phyloP scores from a whole-genome alignment of 768 basidiomycete species.

The Auricularia heimuer region DNA sequence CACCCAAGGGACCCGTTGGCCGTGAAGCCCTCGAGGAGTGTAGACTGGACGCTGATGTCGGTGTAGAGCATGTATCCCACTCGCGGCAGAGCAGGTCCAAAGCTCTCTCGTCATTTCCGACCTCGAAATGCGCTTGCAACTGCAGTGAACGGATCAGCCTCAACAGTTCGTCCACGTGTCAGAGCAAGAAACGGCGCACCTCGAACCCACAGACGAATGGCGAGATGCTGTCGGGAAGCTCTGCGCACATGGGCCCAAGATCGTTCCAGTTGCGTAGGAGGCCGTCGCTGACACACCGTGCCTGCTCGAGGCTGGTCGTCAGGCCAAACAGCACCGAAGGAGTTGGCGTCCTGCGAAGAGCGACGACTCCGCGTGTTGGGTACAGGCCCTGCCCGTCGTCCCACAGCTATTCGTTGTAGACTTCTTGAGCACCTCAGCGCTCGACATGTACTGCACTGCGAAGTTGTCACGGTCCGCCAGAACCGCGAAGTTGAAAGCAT shows the following conservation, averaged over 20 bases:
- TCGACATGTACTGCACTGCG: conserved; percentile 29
- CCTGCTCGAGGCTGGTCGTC: conserved; percentile 31
- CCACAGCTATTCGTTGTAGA: conserved; percentile 48
- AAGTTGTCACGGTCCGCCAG: conserved; percentile 27
- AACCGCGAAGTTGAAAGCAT: conserved; percentile 34
- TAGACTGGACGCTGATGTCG: conserved; percentile 44
- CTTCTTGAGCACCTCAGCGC: conserved; percentile 40
- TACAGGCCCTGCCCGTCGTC: conserved; percentile 38
- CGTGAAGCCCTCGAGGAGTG: conserved; percentile 49
- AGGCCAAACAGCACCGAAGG: conserved; percentile 46
- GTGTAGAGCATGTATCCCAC: conserved; percentile 32
- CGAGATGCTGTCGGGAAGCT: conserved; percentile 47
- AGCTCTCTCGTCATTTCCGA: conserved; percentile 40
- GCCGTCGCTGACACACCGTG: conserved; percentile 8
- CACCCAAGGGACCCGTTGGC: conserved; percentile 39
- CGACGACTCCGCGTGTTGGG: conserved; percentile 42
- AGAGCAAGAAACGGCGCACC: conserved; percentile 16
- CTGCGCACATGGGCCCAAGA: conserved; percentile 42
- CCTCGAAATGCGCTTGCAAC: conserved; percentile 50
- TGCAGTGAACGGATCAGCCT: conserved; percentile 10
- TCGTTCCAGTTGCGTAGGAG: conserved; percentile 38
- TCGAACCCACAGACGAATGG: conserved; percentile 38
- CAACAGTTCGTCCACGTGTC: background rate
- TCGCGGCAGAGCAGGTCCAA: conserved; percentile 36
- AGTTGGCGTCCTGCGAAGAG: conserved; percentile 50